Evolutionary conservation across 257 asterid genomes (phyloP).

Genomic region (Orobanche coerulescens): DNA sequence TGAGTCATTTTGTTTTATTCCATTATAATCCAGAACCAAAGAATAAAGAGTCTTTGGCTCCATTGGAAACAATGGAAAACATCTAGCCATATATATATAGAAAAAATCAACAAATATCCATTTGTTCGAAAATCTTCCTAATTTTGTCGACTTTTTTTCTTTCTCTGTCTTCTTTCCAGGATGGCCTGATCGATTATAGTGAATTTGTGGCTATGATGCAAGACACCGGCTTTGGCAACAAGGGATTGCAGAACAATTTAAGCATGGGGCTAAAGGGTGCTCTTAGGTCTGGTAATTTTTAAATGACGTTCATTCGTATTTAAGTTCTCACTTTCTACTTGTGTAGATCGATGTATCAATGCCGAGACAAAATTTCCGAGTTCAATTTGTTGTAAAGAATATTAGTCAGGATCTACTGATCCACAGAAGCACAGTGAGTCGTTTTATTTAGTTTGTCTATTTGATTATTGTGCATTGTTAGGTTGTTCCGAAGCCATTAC

Average conservation of each 20-base stretch:
- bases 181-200: constrained; percentile 70
- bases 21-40: no score
- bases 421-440: constrained; percentile 17
- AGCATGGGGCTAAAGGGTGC: constrained; percentile 27
- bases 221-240: constrained; percentile 49
- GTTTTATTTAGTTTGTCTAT: constrained; percentile 10
- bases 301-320: neutral
- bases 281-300: constrained; percentile 21
- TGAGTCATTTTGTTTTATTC: no score
- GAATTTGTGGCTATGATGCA: constrained; percentile 91
- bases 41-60: no score
- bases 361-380: constrained; percentile 1
- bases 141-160: neutral
- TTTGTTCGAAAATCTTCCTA: neutral
- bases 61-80: no score
- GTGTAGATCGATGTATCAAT: constrained; percentile 26
- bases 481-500: constrained; percentile 8
- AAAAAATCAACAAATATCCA: neutral
- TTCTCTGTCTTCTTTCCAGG: no score
- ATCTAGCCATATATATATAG: no score
- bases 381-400: constrained; percentile 23
- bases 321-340: neutral
- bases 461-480: constrained; percentile 5
- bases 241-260: constrained; percentile 28
- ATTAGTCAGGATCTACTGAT: constrained; percentile 25